These are phyloP conservation scores for Casuarina cunninghamiana DNA, from an alignment of 306 rosid genomes.

Conservation along the genomic window DNA sequence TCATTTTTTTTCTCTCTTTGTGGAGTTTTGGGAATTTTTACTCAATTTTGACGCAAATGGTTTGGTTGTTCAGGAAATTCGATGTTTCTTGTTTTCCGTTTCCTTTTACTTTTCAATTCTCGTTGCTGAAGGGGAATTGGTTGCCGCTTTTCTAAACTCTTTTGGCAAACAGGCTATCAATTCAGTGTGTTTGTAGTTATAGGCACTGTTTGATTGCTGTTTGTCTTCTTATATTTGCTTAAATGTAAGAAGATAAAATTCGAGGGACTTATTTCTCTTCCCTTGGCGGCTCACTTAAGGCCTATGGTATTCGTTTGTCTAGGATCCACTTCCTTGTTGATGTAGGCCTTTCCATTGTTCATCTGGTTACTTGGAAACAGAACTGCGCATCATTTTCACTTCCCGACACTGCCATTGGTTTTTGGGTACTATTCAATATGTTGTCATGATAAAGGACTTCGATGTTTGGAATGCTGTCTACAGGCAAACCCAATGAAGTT, in stretches of 20 bases:
- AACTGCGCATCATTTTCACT: not conserved
- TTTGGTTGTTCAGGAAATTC: not conserved
- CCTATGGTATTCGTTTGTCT: not conserved
- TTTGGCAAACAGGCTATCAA: not conserved
- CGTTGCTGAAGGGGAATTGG: not conserved
- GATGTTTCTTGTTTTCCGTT: not conserved
- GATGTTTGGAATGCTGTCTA: not conserved
- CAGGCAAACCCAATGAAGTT: conserved; percentile 88
- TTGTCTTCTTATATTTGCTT: not conserved
- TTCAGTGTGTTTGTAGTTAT: not conserved
- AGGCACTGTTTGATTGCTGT: conserved; percentile 1
- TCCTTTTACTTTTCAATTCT: not conserved
- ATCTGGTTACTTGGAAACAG: not conserved
- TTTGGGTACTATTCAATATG: not conserved
- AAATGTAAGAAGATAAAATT: not conserved
- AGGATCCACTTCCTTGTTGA: not conserved
- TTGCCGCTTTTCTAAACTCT: not conserved
- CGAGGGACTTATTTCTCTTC: not conserved
- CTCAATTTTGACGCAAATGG: too few species aligned
- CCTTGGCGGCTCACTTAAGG: not conserved
- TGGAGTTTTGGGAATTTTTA: too few species aligned
- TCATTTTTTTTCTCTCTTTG: too few species aligned
- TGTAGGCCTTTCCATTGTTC: not conserved
- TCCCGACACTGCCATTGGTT: not conserved
- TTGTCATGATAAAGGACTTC: not conserved